Conservation (phyloP, 495 filamentous ascomycete genomes). For the Tuber aestivum region DNA sequence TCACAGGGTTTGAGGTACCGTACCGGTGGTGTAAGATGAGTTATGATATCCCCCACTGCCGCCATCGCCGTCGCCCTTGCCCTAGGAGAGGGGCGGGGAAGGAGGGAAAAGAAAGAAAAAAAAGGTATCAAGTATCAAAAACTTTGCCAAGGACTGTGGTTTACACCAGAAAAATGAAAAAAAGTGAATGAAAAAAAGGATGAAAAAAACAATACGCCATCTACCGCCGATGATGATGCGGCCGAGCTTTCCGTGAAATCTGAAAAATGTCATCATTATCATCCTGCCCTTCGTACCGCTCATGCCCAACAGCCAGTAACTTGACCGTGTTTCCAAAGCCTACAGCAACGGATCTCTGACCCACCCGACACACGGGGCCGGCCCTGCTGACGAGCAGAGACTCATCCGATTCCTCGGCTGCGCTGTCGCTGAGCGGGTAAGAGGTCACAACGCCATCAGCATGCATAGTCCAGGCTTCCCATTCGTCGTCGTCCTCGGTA, state of each 20-base stretch:
- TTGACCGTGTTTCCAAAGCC: slow-evolving; percentile 64
- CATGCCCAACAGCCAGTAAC: slow-evolving; percentile 57
- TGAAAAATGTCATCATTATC: slow-evolving; percentile 28
- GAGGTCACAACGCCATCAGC: slow-evolving; percentile 46
- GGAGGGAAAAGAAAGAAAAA: slow-evolving; percentile 14
- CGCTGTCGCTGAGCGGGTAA: slow-evolving; percentile 42
- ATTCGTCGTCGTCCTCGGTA: slow-evolving; percentile 46
- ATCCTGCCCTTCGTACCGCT: slow-evolving; percentile 51
- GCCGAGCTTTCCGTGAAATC: slow-evolving; percentile 39
- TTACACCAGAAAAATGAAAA: background rate
- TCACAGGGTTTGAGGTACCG: too few relatives aligned
- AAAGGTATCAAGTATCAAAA: slow-evolving; percentile 1
- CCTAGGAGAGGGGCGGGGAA: background rate
- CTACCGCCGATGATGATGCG: slow-evolving; percentile 14
- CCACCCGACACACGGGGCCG: slow-evolving; percentile 56
- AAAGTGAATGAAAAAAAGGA: slow-evolving; percentile 4
- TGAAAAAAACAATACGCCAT: slow-evolving; percentile 5
- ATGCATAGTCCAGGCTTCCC: slow-evolving; percentile 63
- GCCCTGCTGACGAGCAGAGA: slow-evolving; percentile 54
- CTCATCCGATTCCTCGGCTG: slow-evolving; percentile 40
- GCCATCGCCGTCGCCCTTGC: too few relatives aligned
- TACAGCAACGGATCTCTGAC: slow-evolving; percentile 56
- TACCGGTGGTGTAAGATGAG: too few relatives aligned
- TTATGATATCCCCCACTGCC: too few relatives aligned
- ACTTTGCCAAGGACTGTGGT: background rate